Evolutionary conservation across 441 rosid species (phyloP).

Genomic region (Biscutella laevigata): DNA sequence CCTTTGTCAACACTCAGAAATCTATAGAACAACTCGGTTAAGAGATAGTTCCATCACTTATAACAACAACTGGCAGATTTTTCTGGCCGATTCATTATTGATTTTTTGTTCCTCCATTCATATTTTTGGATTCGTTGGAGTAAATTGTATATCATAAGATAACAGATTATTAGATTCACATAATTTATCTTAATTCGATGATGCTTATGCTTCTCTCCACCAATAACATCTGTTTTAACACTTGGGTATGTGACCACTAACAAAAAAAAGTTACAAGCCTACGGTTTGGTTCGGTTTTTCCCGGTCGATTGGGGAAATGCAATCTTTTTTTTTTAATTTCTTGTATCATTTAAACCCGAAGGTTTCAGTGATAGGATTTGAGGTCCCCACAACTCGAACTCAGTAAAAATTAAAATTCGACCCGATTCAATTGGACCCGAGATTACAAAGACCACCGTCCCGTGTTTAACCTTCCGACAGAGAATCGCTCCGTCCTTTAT

Average conservation of each 20-base stretch:
- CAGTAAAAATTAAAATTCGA: background rate
- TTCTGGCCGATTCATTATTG: slow-evolving; percentile 1
- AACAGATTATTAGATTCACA: background rate
- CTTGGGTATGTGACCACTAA: no score
- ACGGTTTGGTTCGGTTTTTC: no score
- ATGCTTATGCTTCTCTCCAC: no score
- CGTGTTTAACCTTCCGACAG: slow-evolving; percentile 8
- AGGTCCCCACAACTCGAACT: background rate
- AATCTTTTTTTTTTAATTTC: no score
- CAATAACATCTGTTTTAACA: no score
- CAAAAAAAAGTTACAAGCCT: no score
- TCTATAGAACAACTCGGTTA: slow-evolving; percentile 50
- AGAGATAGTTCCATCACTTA: slow-evolving; percentile 9
- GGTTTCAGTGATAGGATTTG: background rate
- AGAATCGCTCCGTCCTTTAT: background rate
- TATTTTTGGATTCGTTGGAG: slow-evolving; percentile 3
- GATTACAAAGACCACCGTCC: background rate
- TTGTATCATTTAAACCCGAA: no score
- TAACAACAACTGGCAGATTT: background rate
- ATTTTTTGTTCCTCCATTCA: background rate
- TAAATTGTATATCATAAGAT: slow-evolving; percentile 14
- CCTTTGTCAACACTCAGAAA: slow-evolving; percentile 65
- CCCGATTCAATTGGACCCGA: background rate
- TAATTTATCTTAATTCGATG: no score
- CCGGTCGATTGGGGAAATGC: no score